Evolutionary conservation across 495 filamentous ascomycete genomes (phyloP).

Genomic region (Penicillium simplicissimum): DNA sequence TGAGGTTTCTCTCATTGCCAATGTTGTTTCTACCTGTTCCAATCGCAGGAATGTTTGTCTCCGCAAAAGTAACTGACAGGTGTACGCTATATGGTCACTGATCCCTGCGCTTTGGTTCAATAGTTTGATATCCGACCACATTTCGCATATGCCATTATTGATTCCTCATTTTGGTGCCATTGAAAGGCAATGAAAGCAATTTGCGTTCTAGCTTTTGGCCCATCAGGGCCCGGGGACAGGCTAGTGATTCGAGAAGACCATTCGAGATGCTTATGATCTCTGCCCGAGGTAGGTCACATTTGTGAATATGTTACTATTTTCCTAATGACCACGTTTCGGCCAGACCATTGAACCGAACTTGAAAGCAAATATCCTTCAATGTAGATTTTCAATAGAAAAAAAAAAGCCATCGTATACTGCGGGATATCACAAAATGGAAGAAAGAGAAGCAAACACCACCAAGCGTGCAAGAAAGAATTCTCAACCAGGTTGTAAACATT

Average conservation of each 20-base stretch:
- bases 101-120: slow-evolving; percentile 4
- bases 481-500: background rate
- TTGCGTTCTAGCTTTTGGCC: background rate
- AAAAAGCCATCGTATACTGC: slow-evolving; percentile 31
- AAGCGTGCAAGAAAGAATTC: background rate
- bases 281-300: background rate
- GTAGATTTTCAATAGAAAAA: background rate
- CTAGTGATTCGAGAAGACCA: background rate
- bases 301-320: background rate
- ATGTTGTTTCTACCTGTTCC: background rate
- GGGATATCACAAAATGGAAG: slow-evolving; percentile 28
- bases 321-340: background rate
- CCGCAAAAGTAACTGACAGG: slow-evolving; percentile 2
- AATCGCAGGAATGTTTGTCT: background rate
- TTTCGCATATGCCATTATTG: background rate
- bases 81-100: slow-evolving; percentile 7
- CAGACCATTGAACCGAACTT: background rate
- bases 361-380: background rate
- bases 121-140: slow-evolving; percentile 21
- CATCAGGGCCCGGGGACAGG: background rate
- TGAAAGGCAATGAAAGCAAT: background rate
- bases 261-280: background rate
- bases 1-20: background rate
- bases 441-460: slow-evolving; percentile 6
- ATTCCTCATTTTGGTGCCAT: background rate